Percentiles rank a stretch among this genome's conserved stretches.
These are phyloP conservation scores for Solanum microdontum DNA, from an alignment of 257 asterid genomes.

Conservation along the genomic window DNA sequence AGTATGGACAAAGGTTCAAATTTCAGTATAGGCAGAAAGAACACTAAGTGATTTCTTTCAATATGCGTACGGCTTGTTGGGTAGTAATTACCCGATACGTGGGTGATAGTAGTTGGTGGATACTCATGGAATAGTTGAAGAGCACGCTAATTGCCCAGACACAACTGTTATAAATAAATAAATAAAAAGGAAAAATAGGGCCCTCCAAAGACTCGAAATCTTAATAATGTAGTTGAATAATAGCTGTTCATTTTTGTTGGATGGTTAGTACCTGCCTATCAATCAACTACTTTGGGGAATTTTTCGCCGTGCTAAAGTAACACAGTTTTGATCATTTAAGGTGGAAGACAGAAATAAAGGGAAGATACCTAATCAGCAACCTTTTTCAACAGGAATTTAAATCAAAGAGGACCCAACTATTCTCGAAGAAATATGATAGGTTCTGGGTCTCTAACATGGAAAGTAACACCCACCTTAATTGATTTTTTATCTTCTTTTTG, in stretches of 20 bases:
- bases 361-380: conserved; percentile 22
- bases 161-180: neutral
- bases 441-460: conserved; percentile 6
- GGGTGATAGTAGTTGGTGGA: neutral
- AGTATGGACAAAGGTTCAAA: neutral
- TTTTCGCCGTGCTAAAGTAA: conserved; percentile 1
- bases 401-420: conserved; percentile 24
- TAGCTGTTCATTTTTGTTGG: neutral
- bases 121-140: neutral
- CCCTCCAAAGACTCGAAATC: neutral
- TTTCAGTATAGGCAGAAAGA: neutral
- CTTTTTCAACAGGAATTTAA: neutral
- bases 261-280: neutral
- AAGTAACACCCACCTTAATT: neutral
- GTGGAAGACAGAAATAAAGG: conserved; percentile 24
- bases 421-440: conserved; percentile 10
- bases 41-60: neutral
- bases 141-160: neutral
- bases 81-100: neutral
- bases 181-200: neutral
- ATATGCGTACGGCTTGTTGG: neutral
- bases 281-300: conserved; percentile 1
- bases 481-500: neutral
- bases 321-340: conserved; percentile 9
- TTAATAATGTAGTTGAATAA: neutral